Conservation (phyloP, 2,329 filamentous ascomycete genomes). For the Madurella fahalii region DNA sequence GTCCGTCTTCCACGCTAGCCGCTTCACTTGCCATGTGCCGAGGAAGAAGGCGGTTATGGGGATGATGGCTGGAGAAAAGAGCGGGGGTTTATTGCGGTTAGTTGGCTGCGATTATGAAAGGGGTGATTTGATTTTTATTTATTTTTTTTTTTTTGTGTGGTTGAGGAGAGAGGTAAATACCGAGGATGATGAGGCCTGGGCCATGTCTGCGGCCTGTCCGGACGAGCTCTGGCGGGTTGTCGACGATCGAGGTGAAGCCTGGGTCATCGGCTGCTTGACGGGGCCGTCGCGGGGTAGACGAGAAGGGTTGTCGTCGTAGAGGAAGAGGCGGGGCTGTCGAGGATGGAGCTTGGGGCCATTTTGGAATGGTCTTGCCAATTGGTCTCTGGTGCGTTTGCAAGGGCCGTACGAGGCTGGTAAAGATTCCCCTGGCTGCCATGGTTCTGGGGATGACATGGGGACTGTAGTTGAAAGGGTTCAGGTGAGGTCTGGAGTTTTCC, state of each 20-base stretch:
- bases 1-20: slow-evolving; percentile 89
- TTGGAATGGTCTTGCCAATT: slow-evolving; percentile 9
- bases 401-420: slow-evolving; percentile 18
- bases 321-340: not conserved
- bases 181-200: slow-evolving; percentile 73
- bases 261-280: slow-evolving; percentile 67
- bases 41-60: slow-evolving; percentile 86
- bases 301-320: slow-evolving; percentile 26
- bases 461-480: not conserved
- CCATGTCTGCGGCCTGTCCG: slow-evolving; percentile 71
- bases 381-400: slow-evolving; percentile 11
- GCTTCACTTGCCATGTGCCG: slow-evolving; percentile 92
- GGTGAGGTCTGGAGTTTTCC: not conserved
- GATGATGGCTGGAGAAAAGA: slow-evolving; percentile 61
- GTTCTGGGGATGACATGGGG: not conserved
- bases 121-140: too few relatives aligned
- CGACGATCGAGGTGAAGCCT: slow-evolving; percentile 78
- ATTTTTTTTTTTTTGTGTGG: not conserved
- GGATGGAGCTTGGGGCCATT: slow-evolving; percentile 3
- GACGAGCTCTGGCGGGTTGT: slow-evolving; percentile 78
- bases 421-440: slow-evolving; percentile 17
- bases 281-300: slow-evolving; percentile 31
- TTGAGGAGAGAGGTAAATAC: slow-evolving; percentile 35
- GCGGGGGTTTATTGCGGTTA: not conserved
- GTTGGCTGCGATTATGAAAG: not conserved